Evolutionary conservation across 768 basidiomycete genomes (phyloP).

Genomic region (Kwoniella dendrophila): DNA sequence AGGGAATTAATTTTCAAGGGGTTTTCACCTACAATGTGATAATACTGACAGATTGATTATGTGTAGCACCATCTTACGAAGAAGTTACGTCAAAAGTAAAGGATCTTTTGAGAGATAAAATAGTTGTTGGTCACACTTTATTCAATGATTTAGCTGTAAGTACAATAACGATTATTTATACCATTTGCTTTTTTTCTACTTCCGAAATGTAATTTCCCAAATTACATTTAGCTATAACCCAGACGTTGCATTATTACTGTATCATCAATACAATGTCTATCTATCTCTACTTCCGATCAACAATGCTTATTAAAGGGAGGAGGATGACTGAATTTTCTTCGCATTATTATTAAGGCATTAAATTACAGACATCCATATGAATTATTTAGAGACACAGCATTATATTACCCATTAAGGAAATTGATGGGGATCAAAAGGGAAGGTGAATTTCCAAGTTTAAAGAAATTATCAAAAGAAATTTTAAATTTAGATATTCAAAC

Average conservation of each 20-base stretch:
- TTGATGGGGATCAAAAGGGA: constrained; percentile 47
- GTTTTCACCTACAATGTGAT: no score
- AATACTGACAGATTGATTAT: no score
- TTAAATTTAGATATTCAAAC: constrained; percentile 74
- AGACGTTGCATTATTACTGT: background rate
- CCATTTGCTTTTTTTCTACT: no score
- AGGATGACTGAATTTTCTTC: background rate
- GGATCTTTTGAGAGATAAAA: constrained; percentile 70
- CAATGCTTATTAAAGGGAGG: no score
- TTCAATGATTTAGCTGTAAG: constrained; percentile 82
- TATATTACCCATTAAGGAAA: constrained; percentile 48
- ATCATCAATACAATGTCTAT: constrained; percentile 18
- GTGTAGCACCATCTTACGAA: constrained; percentile 70
- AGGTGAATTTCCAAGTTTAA: constrained; percentile 70
- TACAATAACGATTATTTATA: no score
- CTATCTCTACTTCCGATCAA: no score
- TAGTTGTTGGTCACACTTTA: constrained; percentile 86
- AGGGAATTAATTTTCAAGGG: background rate
- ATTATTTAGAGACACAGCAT: constrained; percentile 48
- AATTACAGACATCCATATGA: constrained; percentile 44
- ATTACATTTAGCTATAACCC: background rate
- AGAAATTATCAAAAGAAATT: constrained; percentile 76
- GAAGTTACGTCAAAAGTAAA: constrained; percentile 75
- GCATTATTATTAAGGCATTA: constrained; percentile 28
- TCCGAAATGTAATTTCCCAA: no score